Evolutionary conservation across 352 stramenopile species (phyloP).

Genomic region (Phytophthora fragariaefolia): DNA sequence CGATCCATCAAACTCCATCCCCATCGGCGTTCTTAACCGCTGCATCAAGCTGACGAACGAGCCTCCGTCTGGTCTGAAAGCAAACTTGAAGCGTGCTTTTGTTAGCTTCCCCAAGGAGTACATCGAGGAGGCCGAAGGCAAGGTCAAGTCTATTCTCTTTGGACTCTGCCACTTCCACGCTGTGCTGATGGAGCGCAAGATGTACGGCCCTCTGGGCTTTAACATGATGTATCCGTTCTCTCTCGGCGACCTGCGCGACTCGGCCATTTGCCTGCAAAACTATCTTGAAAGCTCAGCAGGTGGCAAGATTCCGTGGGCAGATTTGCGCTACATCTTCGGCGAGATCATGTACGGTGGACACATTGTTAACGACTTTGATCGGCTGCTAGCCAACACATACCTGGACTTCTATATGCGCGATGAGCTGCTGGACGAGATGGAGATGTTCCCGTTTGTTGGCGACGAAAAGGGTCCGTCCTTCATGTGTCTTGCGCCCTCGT

Average conservation of each 20-base stretch:
- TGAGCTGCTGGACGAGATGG: slow-evolving; percentile 97
- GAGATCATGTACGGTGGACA: slow-evolving; percentile 98
- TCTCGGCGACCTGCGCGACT: slow-evolving; percentile 95
- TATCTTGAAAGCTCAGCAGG: slow-evolving; percentile 96
- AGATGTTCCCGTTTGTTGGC: slow-evolving; percentile 98
- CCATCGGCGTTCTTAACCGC: slow-evolving; percentile 95
- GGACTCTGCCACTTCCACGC: slow-evolving; percentile 97
- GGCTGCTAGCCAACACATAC: slow-evolving; percentile 96
- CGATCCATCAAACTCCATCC: slow-evolving; percentile 93
- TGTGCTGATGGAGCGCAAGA: slow-evolving; percentile 97
- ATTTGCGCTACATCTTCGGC: slow-evolving; percentile 97
- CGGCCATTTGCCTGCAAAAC: slow-evolving; percentile 94
- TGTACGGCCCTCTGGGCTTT: slow-evolving; percentile 97
- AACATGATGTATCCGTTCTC: slow-evolving; percentile 99
- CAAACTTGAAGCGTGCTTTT: slow-evolving; percentile 97
- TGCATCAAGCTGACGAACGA: slow-evolving; percentile 98
- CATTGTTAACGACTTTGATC: slow-evolving; percentile 97
- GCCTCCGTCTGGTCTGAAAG: slow-evolving; percentile 94
- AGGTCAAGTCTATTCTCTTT: slow-evolving; percentile 98
- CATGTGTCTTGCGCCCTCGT: slow-evolving; percentile 95
- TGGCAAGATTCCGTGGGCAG: slow-evolving; percentile 96
- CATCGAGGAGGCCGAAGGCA: slow-evolving; percentile 96
- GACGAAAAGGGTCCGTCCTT: slow-evolving; percentile 96
- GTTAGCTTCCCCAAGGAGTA: slow-evolving; percentile 96
- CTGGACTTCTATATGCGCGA: slow-evolving; percentile 99